Percentiles rank a stretch among this genome's conserved stretches.
Conservation (phyloP, 371 early-diverging fungal species). For the Saksenaea oblongispora region DNA sequence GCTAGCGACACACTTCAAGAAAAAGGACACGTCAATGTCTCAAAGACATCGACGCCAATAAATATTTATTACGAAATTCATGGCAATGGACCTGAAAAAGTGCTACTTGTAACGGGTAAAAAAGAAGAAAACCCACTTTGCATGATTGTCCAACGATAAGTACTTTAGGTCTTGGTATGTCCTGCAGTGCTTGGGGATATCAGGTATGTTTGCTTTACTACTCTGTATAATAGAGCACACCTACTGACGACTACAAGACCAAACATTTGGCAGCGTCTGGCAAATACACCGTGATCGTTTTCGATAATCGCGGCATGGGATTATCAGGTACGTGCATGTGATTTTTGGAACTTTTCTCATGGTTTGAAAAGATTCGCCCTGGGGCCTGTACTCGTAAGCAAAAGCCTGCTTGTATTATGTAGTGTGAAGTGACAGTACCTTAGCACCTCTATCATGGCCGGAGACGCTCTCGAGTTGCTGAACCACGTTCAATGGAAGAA, state of each 20-base stretch:
- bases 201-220: slow-evolving; percentile 29
- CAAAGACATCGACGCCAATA: slow-evolving; percentile 21
- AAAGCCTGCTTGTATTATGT: slow-evolving; percentile 1
- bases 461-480: slow-evolving; percentile 64
- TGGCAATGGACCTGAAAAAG: slow-evolving; percentile 64
- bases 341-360: background rate
- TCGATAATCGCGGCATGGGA: slow-evolving; percentile 84
- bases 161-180: slow-evolving; percentile 39
- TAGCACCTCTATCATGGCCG: slow-evolving; percentile 70
- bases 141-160: background rate
- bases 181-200: slow-evolving; percentile 39
- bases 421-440: slow-evolving; percentile 1
- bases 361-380: slow-evolving; percentile 32
- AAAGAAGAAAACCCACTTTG: background rate
- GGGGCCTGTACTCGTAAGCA: slow-evolving; percentile 50
- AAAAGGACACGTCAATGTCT: slow-evolving; percentile 34
- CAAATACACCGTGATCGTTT: slow-evolving; percentile 72
- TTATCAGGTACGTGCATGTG: slow-evolving; percentile 33
- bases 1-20: slow-evolving; percentile 9
- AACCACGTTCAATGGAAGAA: slow-evolving; percentile 65
- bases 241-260: slow-evolving; percentile 32
- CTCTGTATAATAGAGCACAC: slow-evolving; percentile 1
- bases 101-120: slow-evolving; percentile 67
- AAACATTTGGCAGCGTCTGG: slow-evolving; percentile 56
- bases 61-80: slow-evolving; percentile 70